Conservation (phyloP, 768 basidiomycete species). For the Lactarius hengduanensis region DNA sequence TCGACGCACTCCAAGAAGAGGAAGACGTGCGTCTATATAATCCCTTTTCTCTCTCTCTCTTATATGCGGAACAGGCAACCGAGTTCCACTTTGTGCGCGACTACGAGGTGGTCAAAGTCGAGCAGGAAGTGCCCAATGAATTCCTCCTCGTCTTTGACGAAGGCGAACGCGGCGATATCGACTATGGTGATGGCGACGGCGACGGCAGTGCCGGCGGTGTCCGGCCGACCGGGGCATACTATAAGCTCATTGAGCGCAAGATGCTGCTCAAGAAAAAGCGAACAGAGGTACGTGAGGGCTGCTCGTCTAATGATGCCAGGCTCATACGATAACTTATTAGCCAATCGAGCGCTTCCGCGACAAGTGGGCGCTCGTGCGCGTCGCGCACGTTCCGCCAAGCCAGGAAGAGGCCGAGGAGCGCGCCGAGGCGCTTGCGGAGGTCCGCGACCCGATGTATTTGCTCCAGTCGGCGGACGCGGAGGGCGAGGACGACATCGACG, state of each 20-base stretch:
- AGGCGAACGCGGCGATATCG: constrained; percentile 40
- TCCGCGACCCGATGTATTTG: constrained; percentile 64
- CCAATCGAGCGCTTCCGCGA: constrained; percentile 70
- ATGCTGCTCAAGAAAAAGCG: constrained; percentile 86
- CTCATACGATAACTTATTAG: constrained; percentile 37
- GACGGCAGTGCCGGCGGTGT: constrained; percentile 26
- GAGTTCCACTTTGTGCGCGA: constrained; percentile 77
- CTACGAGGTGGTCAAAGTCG: constrained; percentile 84
- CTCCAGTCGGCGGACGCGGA: constrained; percentile 42
- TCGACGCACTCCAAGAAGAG: constrained; percentile 48
- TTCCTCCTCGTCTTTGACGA: constrained; percentile 75
- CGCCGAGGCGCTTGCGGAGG: constrained; percentile 75
- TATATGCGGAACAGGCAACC: constrained; percentile 48
- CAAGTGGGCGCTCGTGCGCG: constrained; percentile 79
- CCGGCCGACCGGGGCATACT: constrained; percentile 65
- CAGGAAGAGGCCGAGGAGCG: constrained; percentile 75
- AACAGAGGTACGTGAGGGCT: constrained; percentile 54
- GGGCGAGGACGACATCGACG: constrained; percentile 64
- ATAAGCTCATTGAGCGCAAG: constrained; percentile 87
- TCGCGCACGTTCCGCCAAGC: constrained; percentile 68
- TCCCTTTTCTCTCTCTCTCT: not conserved
- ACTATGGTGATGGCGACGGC: constrained; percentile 32
- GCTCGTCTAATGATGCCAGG: not conserved
- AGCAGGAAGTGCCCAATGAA: constrained; percentile 84
- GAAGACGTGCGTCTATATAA: constrained; percentile 46